Conservation (phyloP, 192 early-diverging fungal genomes). For the Dimargaris cristalligena region DNA sequence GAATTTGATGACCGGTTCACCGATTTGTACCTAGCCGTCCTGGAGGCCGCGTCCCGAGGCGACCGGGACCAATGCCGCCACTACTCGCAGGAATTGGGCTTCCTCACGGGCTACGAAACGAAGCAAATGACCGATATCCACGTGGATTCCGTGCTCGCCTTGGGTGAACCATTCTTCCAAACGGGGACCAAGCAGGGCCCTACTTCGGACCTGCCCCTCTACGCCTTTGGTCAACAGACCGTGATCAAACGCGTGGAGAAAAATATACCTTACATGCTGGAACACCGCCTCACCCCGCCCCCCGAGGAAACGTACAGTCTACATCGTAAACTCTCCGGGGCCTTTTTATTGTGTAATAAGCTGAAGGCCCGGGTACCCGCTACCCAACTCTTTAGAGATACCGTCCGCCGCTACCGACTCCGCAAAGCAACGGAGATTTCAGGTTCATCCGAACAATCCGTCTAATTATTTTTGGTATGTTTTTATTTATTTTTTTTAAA, state of each 20-base stretch:
- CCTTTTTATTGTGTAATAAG: constrained; percentile 79
- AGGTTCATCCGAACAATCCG: too few species aligned
- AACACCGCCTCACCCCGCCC: constrained; percentile 82
- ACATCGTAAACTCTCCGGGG: constrained; percentile 86
- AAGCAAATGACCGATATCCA: constrained; percentile 75
- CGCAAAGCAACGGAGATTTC: too few species aligned
- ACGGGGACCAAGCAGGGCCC: too few species aligned
- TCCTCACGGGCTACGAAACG: constrained; percentile 86
- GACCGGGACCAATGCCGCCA: constrained; percentile 59
- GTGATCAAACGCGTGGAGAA: constrained; percentile 67
- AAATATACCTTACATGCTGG: constrained; percentile 88
- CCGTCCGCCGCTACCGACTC: background rate
- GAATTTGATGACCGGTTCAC: constrained; percentile 60
- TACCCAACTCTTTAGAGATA: constrained; percentile 10
- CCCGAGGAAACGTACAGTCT: constrained; percentile 96
- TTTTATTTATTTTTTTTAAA: too few species aligned
- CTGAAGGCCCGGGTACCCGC: constrained; percentile 38
- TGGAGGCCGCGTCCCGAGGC: constrained; percentile 48
- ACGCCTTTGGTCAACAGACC: constrained; percentile 55
- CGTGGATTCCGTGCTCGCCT: constrained; percentile 66
- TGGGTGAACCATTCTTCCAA: constrained; percentile 87
- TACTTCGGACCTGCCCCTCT: background rate
- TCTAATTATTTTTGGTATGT: too few species aligned
- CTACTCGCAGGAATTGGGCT: constrained; percentile 70
- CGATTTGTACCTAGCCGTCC: constrained; percentile 52